Percentiles rank a stretch among this genome's conserved stretches.
These are phyloP conservation scores for Colletotrichum australisinense DNA, from an alignment of 2,329 filamentous ascomycete species.

Conservation along the genomic window DNA sequence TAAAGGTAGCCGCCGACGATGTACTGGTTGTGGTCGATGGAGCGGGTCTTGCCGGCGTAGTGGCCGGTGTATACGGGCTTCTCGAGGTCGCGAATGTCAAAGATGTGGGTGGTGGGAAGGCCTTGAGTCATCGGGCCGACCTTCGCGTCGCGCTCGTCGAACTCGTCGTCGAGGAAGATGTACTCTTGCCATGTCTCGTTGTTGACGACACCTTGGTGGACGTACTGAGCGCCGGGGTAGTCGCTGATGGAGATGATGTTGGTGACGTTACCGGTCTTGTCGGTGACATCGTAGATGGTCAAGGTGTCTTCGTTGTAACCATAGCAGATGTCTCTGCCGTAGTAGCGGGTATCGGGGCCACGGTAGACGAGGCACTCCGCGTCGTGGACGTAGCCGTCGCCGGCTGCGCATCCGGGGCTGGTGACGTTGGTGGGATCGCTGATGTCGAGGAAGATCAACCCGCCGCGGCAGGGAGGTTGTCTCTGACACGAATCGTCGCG, in stretches of 20 bases:
- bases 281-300: slow-evolving; percentile 64
- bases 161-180: slow-evolving; percentile 61
- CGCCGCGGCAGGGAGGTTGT: slow-evolving; percentile 55
- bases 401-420: slow-evolving; percentile 63
- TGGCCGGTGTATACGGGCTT: slow-evolving; percentile 52
- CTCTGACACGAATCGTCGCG: slow-evolving; percentile 38
- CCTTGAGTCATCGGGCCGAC: slow-evolving; percentile 52
- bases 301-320: slow-evolving; percentile 65
- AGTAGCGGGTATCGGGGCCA: slow-evolving; percentile 58
- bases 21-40: slow-evolving; percentile 53
- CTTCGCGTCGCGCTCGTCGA: slow-evolving; percentile 56
- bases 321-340: slow-evolving; percentile 64
- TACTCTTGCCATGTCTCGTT: slow-evolving; percentile 54
- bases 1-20: slow-evolving; percentile 52
- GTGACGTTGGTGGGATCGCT: slow-evolving; percentile 63
- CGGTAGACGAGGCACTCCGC: slow-evolving; percentile 69
- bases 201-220: slow-evolving; percentile 66
- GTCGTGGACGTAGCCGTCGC: slow-evolving; percentile 71
- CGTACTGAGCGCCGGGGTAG: slow-evolving; percentile 63
- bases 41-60: slow-evolving; percentile 50
- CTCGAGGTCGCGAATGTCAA: slow-evolving; percentile 55
- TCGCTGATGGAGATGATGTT: slow-evolving; percentile 62
- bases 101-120: slow-evolving; percentile 59
- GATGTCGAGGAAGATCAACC: slow-evolving; percentile 70
- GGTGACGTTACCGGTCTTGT: slow-evolving; percentile 53